Evolutionary conservation across 495 filamentous ascomycete genomes (phyloP).

Genomic region (Aspergillus sclerotiicarbonarius): DNA sequence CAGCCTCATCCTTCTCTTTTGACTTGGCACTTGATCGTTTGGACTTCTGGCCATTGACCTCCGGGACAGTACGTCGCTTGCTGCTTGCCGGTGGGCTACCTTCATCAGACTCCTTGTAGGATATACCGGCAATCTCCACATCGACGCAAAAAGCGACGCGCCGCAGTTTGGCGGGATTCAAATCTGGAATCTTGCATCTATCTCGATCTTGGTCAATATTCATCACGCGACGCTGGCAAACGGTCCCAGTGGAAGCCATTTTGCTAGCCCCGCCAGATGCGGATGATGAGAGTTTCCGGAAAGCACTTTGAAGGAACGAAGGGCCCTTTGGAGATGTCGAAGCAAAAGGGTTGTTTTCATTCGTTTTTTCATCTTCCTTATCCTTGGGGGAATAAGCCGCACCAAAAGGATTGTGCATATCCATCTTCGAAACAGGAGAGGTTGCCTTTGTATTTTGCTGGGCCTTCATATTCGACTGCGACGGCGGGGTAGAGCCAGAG

Average conservation of each 20-base stretch:
- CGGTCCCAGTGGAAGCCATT: constrained; percentile 49
- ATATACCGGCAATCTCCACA: constrained; percentile 85
- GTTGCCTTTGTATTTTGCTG: constrained; percentile 46
- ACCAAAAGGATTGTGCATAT: constrained; percentile 46
- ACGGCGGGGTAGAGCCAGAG: constrained; percentile 54
- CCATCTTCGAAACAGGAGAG: constrained; percentile 36
- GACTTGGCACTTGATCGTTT: constrained; percentile 57
- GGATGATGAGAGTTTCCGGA: constrained; percentile 77
- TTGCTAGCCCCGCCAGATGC: constrained; percentile 49
- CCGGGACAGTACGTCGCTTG: constrained; percentile 27
- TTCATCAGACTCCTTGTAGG: constrained; percentile 44
- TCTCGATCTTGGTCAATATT: constrained; percentile 81
- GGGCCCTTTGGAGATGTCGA: constrained; percentile 67
- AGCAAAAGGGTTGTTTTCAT: constrained; percentile 57
- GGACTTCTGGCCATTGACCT: constrained; percentile 41
- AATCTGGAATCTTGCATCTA: constrained; percentile 72
- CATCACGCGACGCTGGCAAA: constrained; percentile 74
- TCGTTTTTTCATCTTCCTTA: constrained; percentile 51
- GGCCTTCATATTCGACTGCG: constrained; percentile 42
- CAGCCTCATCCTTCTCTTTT: constrained; percentile 67
- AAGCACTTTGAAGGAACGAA: constrained; percentile 76
- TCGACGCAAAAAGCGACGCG: constrained; percentile 94
- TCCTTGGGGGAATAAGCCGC: constrained; percentile 57
- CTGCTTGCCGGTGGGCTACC: constrained; percentile 30
- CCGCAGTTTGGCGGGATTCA: constrained; percentile 77